Evolutionary conservation across 371 early-diverging fungal species (phyloP), one percentile per base, ranked within the genome.

Genomic region (Choanephora cucurbitarum): DNA sequence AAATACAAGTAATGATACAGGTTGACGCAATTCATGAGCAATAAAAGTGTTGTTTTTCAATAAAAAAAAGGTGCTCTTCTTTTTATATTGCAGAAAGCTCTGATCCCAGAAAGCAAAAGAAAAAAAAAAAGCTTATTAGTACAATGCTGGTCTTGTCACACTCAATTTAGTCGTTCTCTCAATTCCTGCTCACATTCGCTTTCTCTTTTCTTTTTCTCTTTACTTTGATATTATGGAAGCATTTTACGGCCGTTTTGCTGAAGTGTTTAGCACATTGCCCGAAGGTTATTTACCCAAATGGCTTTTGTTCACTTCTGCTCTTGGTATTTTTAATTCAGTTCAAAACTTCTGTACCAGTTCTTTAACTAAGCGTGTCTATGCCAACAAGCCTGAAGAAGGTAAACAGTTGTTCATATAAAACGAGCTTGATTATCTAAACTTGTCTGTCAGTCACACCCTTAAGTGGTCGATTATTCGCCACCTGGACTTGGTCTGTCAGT

Each of bases 401-500:
- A 67, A 51, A 37, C 4, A 14, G 10, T 17, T 49, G 62, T n/a
- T 21, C 17, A 9, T 3, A 14, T 14, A 22, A 44, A 33, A 42
- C n/a, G n/a, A n/a, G n/a, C n/a, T n/a, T n/a, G n/a, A n/a, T n/a
- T n/a, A n/a, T n/a, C n/a, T n/a, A n/a, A n/a, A n/a, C n/a, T n/a
- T 18, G 14, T 13, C 10, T 11, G 22, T 6, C 62, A 90, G 91
- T 88, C 2, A 88, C 90, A 6, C 73, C 81, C 24, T 70, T 93
- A 55, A 79, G 85, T 39, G 75, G 85, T 17, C 85, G 92, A 18
- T 72, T 90, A 55, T 90, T 91, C 80, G 92, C 89, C 9, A 78
- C 83, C 23, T 93, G 92, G 92, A 91, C 92, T 11, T 72, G 88
- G 69, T 77, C 86, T 41, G 84, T 86, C 8, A 86, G 83, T 40